Percentiles rank a stretch among this genome's conserved stretches.
Conservation (phyloP, 108 stramenopile species). For the Nitzschia sp. region DNA sequence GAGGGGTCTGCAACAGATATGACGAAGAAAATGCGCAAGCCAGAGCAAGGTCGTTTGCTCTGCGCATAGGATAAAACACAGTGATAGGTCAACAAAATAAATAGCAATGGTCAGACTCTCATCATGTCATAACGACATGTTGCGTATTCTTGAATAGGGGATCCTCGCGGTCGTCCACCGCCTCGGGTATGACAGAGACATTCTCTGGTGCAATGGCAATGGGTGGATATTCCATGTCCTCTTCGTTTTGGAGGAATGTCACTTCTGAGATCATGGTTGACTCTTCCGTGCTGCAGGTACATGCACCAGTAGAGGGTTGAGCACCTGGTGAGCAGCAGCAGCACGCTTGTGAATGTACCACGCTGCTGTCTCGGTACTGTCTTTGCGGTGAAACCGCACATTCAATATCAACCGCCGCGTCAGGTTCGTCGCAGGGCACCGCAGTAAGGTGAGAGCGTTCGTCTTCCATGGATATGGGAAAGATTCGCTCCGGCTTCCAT, state of each 20-base stretch:
- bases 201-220: conserved; percentile 11
- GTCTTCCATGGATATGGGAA: conserved; percentile 11
- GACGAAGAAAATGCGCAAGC: too few relatives aligned
- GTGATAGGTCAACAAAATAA: too few relatives aligned
- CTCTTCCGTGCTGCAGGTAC: neutral
- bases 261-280: conserved; percentile 2
- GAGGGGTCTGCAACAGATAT: too few relatives aligned
- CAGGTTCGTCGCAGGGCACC: neutral
- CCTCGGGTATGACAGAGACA: conserved; percentile 4
- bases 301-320: neutral
- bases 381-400: neutral
- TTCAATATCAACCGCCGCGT: neutral
- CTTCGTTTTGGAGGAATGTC: neutral
- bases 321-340: conserved; percentile 1
- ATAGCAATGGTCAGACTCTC: neutral
- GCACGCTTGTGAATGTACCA: neutral
- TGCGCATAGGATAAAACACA: too few relatives aligned
- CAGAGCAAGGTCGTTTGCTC: too few relatives aligned
- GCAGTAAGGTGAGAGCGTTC: conserved; percentile 3
- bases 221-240: neutral
- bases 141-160: conserved; percentile 8
- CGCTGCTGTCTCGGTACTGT: neutral
- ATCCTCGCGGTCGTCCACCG: neutral
- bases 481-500: conserved; percentile 19
- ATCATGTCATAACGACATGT: neutral